A percentile compares a stretch with the other conserved stretches of the same genome.
These are phyloP conservation scores for Pugionium dolabratum DNA, from an alignment of 345 rosid genomes.

Conservation along the genomic window DNA sequence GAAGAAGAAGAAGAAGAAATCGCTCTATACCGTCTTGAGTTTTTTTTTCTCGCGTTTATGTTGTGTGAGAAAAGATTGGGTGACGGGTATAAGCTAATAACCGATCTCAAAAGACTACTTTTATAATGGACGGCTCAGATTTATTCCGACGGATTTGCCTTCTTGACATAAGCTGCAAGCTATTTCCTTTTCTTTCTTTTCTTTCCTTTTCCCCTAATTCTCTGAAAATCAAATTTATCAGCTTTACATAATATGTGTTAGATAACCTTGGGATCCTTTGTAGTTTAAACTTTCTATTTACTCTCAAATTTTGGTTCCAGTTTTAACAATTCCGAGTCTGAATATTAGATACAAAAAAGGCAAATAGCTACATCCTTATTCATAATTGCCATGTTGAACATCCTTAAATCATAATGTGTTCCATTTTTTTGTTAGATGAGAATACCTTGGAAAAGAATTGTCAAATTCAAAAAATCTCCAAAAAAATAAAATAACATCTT, in stretches of 20 bases:
- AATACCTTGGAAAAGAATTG: neutral
- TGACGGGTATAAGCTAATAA: neutral
- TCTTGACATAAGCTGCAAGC: neutral
- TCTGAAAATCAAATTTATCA: neutral
- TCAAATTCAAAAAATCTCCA: neutral
- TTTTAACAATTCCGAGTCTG: no score
- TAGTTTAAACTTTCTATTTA: no score
- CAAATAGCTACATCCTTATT: no score
- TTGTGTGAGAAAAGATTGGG: slow-evolving; percentile 43
- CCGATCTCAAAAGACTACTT: neutral
- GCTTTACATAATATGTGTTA: no score
- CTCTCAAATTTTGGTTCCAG: no score
- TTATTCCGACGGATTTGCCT: neutral
- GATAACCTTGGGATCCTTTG: no score
- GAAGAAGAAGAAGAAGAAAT: slow-evolving; percentile 2
- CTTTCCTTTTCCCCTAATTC: no score
- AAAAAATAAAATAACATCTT: no score
- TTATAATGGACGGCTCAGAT: neutral
- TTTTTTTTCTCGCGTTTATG: slow-evolving; percentile 15
- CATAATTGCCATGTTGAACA: no score
- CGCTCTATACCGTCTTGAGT: neutral
- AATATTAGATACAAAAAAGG: no score
- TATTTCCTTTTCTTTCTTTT: neutral
- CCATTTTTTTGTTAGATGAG: no score
- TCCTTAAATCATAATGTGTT: no score